These are phyloP conservation scores for Hanseniaspora lindneri DNA, from an alignment of 805 yeast genomes.

Conservation along the genomic window DNA sequence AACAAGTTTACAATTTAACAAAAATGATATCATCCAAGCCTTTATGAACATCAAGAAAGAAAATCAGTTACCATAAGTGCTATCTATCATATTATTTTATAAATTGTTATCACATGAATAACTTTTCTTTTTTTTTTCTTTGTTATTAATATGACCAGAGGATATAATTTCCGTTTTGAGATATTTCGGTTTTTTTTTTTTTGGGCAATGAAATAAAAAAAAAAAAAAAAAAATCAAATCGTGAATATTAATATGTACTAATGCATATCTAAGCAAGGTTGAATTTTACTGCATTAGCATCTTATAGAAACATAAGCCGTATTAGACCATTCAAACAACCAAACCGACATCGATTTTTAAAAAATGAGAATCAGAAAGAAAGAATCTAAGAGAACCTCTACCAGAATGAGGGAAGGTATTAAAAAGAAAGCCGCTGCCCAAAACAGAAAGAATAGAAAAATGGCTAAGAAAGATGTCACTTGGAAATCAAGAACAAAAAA, in stretches of 20 bases:
- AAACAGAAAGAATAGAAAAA: constrained; percentile 69
- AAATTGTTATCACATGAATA: background rate
- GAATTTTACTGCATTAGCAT: no score
- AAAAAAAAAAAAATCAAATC: background rate
- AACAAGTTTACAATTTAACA: constrained; percentile 39
- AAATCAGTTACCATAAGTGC: background rate
- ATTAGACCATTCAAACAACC: no score
- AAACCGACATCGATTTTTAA: no score
- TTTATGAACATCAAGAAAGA: constrained; percentile 29
- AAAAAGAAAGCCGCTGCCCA: constrained; percentile 92
- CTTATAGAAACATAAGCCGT: background rate
- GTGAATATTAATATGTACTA: no score
- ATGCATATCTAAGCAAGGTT: no score
- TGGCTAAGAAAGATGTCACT: constrained; percentile 77
- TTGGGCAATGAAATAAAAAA: background rate
- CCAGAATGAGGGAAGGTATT: constrained; percentile 92
- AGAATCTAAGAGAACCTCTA: constrained; percentile 77
- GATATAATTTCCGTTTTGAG: no score
- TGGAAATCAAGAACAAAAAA: constrained; percentile 79
- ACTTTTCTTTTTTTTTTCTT: constrained; percentile 4
- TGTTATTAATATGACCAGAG: no score
- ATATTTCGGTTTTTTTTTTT: no score
- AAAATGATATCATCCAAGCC: constrained; percentile 45
- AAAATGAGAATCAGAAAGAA: constrained; percentile 44
- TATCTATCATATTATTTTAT: background rate